phyloP scores from a whole-genome alignment of 2,329 filamentous ascomycete species.

The Byssochlamys sp. region DNA sequence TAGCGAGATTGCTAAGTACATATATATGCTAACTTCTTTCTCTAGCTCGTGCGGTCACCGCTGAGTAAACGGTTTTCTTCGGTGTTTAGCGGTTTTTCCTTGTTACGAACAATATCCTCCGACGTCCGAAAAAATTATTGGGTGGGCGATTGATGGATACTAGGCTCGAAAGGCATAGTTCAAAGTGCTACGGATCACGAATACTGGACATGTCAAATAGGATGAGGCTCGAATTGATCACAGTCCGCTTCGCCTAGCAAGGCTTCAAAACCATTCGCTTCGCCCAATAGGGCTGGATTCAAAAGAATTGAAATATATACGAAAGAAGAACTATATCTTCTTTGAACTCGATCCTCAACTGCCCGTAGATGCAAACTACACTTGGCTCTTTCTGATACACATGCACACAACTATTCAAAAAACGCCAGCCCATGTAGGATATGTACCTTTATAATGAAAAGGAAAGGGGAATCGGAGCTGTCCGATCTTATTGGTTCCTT shows the following conservation, averaged over 20 bases:
- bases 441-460: not conserved
- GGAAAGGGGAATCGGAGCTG: not conserved
- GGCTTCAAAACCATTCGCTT: not conserved
- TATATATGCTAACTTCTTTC: conserved; percentile 8
- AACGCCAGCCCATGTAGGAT: not conserved
- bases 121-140: conserved; percentile 24
- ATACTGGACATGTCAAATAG: conserved; percentile 24
- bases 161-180: conserved; percentile 20
- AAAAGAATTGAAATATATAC: not conserved
- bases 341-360: not conserved
- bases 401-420: not conserved
- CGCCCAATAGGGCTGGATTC: not conserved
- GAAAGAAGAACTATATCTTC: not conserved
- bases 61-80: conserved; percentile 29
- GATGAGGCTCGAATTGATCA: conserved; percentile 12
- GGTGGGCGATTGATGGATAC: conserved; percentile 28
- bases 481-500: conserved; percentile 4
- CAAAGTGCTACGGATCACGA: conserved; percentile 20
- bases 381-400: not conserved
- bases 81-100: conserved; percentile 26
- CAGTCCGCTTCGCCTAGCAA: not conserved
- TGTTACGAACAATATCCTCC: conserved; percentile 28
- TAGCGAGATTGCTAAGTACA: not conserved
- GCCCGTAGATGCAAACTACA: not conserved
- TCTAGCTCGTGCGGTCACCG: conserved; percentile 35